A percentile compares a stretch with the other conserved stretches of the same genome.
Evolutionary conservation across 176 grass and related monocot species (phyloP).

Genomic region (Juncus effusus): DNA sequence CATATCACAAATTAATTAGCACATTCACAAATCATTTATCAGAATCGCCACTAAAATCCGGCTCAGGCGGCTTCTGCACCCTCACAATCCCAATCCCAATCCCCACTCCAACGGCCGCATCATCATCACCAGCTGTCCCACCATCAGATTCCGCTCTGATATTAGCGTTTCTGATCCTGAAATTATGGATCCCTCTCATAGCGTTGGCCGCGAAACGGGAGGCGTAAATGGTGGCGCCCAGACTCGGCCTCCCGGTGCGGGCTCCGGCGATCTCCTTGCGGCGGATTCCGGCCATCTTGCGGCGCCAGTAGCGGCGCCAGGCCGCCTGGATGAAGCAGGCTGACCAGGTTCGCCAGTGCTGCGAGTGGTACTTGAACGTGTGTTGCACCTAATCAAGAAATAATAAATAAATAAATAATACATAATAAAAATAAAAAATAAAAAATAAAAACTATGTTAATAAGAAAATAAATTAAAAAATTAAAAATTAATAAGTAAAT

Average conservation of each 20-base stretch:
- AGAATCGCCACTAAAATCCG: slow-evolving; percentile 52
- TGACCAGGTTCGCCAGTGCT: slow-evolving; percentile 85
- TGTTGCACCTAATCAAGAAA: slow-evolving; percentile 46
- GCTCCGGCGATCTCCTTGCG: slow-evolving; percentile 44
- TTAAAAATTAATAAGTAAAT: too few relatives aligned
- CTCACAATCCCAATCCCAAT: slow-evolving; percentile 36
- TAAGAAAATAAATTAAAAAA: too few relatives aligned
- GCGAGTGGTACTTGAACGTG: slow-evolving; percentile 82
- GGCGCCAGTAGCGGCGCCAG: slow-evolving; percentile 73
- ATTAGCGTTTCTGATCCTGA: slow-evolving; percentile 45
- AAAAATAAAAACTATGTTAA: too few relatives aligned
- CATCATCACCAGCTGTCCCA: too few relatives aligned
- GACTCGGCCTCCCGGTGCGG: slow-evolving; percentile 38
- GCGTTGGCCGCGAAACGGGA: slow-evolving; percentile 84
- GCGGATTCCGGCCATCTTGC: slow-evolving; percentile 55
- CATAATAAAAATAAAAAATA: too few relatives aligned
- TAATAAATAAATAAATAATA: slow-evolving; percentile 6
- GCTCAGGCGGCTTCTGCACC: slow-evolving; percentile 80
- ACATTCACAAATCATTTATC: slow-evolving; percentile 13
- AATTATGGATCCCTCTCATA: slow-evolving; percentile 61
- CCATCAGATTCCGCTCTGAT: too few relatives aligned
- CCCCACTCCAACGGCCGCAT: not conserved
- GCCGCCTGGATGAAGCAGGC: slow-evolving; percentile 83
- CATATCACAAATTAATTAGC: not conserved
- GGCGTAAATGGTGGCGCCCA: slow-evolving; percentile 74